A percentile compares a stretch with the other conserved stretches of the same genome.
phyloP scores from a whole-genome alignment of 441 rosid genomes.

The Dalechampia spathulata region DNA sequence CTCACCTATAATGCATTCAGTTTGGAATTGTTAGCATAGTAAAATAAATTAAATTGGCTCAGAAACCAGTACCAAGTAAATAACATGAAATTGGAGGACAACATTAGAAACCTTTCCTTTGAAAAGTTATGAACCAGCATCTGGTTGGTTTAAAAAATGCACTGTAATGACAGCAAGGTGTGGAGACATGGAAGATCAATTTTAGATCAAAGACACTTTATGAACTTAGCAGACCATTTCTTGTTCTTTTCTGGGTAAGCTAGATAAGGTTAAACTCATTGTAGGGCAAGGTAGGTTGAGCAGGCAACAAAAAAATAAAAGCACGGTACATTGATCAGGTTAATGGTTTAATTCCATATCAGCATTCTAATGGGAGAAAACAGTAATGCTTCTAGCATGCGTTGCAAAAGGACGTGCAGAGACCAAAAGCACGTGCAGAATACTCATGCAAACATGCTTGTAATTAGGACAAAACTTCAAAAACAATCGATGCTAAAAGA shows the following conservation, averaged over 20 bases:
- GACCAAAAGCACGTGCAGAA: too few relatives aligned
- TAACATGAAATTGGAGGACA: not conserved
- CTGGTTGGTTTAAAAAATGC: too few relatives aligned
- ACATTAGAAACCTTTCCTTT: too few relatives aligned
- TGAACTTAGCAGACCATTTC: too few relatives aligned
- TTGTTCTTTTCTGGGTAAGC: too few relatives aligned
- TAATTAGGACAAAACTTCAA: not conserved
- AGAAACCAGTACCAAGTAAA: not conserved
- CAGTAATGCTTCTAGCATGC: not conserved
- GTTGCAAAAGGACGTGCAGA: too few relatives aligned
- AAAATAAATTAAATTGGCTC: not conserved
- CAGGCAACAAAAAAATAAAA: not conserved
- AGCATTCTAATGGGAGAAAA: not conserved
- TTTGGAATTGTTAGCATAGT: not conserved
- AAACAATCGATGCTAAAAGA: not conserved
- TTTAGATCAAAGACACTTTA: too few relatives aligned
- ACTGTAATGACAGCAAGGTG: too few relatives aligned
- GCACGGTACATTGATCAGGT: not conserved
- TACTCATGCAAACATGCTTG: not conserved
- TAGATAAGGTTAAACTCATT: too few relatives aligned
- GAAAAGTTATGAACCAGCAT: too few relatives aligned
- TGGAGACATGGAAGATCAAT: too few relatives aligned
- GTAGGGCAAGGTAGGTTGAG: not conserved
- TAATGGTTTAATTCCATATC: not conserved
- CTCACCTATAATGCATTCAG: slow-evolving; percentile 42